Evolutionary conservation across 805 yeast species (phyloP), one percentile per base, ranked within the genome.

Genomic region (Candida taoyuanica): DNA sequence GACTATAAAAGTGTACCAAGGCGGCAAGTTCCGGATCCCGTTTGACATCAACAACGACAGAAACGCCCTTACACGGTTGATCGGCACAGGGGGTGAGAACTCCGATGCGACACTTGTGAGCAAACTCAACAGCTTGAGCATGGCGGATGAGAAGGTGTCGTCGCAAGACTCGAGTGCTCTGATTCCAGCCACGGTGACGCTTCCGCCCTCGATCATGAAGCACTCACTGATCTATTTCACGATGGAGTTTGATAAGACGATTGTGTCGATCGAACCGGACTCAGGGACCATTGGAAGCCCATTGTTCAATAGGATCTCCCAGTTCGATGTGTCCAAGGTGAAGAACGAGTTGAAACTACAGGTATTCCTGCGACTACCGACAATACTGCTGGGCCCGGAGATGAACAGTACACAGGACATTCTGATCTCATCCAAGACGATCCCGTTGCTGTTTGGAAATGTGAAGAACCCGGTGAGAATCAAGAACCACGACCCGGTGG

Each of bases 231-330:
- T 93, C 27, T 86, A 85, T 60, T 73, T 89, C 53, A 87, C 95
- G 2, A 71, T 93, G 31, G 99, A 93, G 62, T 91, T 88, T 58
- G 99, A 93, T 63, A 93, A 93, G 62, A 87, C 91, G 35, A 93
- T 89, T 48, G 82, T 93, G 47, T 74, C 88, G 13, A 78, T 91
- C 35, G 95, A 88, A 49, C 93, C 98, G 3, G 76, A 80, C 20
- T 76, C 84, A 37, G 96, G 96, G 28, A 76, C 95, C 0, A 77
- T 87, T 43, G 74, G 75, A 30, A 68, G 72, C 40, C 91, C 96
- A 1, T 75, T 76, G 14, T 93, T 95, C 78, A 93, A 88, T 60
- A 85, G 85, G 50, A 87, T 87, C 9, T 84, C 95, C 13, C 78
- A 89, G 4, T 93, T 93, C 55, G 99, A 93, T 71, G 94, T 89